Evolutionary conservation across 208 protist genomes (phyloP), one percentile per base, ranked within the genome.

Genomic region (Crithidia sp.): DNA sequence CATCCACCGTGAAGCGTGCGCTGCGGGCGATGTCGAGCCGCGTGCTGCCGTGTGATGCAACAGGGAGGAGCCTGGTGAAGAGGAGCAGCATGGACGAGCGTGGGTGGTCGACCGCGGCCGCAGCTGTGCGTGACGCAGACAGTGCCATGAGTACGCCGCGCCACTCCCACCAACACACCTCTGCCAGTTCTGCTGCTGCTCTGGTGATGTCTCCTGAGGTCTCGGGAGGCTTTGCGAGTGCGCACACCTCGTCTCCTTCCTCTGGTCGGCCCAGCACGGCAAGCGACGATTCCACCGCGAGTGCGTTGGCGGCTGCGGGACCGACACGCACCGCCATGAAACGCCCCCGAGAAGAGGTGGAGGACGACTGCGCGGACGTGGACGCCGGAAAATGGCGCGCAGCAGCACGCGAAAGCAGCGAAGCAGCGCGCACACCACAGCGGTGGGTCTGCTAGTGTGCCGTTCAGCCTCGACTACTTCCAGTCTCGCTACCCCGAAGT

Each of bases 1-100:
- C 91, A 0, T 91, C 88, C 43, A 91, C 91, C 2, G 80, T 92
- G 49, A 81, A 92, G 55, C 88, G 91, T 19, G 88, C 84, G 12
- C 67, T 93, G 74, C 87, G 91, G 9, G 76, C 85, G 17, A 81
- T 91, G 56, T 83, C 80, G 8, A 66, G 64, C 6, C 79, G 82
- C 41, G 69, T 82, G 19, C 67, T 95, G 76, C 75, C 84, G n/a
- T 91, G 77, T 17, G 87, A 95, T 68, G 67, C 67, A 2, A 73
- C 41, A 17, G 0, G 62, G 45, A 60, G 70, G 7, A 73, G 66
- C 45, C 74, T 86, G 54, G 28, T 72, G 43, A 70, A 76, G 52
- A 45, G 56, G 12, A 59, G 65, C 60, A 60, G 54, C 2, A 16
- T 66, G 37, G 56, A 83, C 49, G 63, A 79, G 39, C 62, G 79